A percentile compares a stretch with the other conserved stretches of the same genome.
phyloP scores from a whole-genome alignment of 2,329 filamentous ascomycete genomes.

The Tricladium varicosporioides region DNA sequence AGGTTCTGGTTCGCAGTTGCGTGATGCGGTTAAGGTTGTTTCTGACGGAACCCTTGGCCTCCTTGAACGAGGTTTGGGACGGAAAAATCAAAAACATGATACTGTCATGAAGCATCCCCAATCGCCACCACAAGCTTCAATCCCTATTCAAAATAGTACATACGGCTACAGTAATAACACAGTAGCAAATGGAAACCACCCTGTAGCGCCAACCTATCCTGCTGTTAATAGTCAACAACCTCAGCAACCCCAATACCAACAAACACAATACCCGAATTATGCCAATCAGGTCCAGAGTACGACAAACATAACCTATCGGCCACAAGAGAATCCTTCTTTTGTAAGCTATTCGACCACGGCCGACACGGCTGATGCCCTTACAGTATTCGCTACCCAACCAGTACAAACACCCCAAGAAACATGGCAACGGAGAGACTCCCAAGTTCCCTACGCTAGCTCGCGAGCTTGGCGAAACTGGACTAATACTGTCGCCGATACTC shows the following conservation, averaged over 20 bases:
- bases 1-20: slow-evolving; percentile 48
- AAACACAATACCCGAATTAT: slow-evolving; percentile 31
- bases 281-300: slow-evolving; percentile 27
- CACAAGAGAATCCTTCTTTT: slow-evolving; percentile 23
- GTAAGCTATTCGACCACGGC: slow-evolving; percentile 15
- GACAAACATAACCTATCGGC: slow-evolving; percentile 20
- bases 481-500: slow-evolving; percentile 25
- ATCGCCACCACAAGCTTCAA: slow-evolving; percentile 2
- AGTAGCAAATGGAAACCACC: slow-evolving; percentile 9
- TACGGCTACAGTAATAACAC: slow-evolving; percentile 15
- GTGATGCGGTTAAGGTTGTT: slow-evolving; percentile 46
- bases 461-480: slow-evolving; percentile 35
- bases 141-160: slow-evolving; percentile 5
- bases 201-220: slow-evolving; percentile 16
- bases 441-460: slow-evolving; percentile 21
- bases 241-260: slow-evolving; percentile 31
- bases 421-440: slow-evolving; percentile 20
- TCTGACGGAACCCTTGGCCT: slow-evolving; percentile 46
- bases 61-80: slow-evolving; percentile 42
- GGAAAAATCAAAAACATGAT: slow-evolving; percentile 33
- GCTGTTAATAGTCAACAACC: slow-evolving; percentile 20
- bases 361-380: slow-evolving; percentile 25
- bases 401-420: slow-evolving; percentile 34
- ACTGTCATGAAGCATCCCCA: slow-evolving; percentile 8
- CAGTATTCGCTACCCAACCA: slow-evolving; percentile 27